A percentile compares a stretch with the other conserved stretches of the same genome.
These are phyloP conservation scores for Petasospora rhodanensis DNA, from an alignment of 1,139 yeast genomes.

Conservation along the genomic window DNA sequence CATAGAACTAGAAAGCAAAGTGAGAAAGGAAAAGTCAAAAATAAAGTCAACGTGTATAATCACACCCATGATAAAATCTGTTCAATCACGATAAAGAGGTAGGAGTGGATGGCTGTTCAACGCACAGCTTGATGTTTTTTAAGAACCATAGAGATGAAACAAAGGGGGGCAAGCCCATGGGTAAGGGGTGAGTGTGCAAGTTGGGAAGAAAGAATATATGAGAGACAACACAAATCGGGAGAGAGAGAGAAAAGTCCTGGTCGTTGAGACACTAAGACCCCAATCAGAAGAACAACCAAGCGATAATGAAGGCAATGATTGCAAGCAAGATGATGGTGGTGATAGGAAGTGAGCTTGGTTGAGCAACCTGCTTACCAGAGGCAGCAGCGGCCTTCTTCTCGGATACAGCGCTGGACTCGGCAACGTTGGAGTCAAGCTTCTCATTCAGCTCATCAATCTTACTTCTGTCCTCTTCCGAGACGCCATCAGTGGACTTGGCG, in stretches of 20 bases:
- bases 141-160: too few relatives aligned
- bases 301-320: slow-evolving; percentile 52
- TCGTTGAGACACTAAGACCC: not conserved
- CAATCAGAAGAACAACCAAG: slow-evolving; percentile 57
- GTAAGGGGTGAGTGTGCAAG: too few relatives aligned
- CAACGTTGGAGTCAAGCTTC: slow-evolving; percentile 35
- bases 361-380: slow-evolving; percentile 6
- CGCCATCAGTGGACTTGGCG: slow-evolving; percentile 27
- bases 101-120: too few relatives aligned
- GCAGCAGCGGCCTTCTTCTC: slow-evolving; percentile 15
- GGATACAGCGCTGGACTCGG: slow-evolving; percentile 15
- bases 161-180: too few relatives aligned
- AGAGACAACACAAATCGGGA: not conserved
- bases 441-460: slow-evolving; percentile 40
- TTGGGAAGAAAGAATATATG: too few relatives aligned
- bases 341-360: slow-evolving; percentile 40
- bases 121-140: too few relatives aligned
- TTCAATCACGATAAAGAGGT: too few relatives aligned
- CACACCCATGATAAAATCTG: too few relatives aligned
- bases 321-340: slow-evolving; percentile 47
- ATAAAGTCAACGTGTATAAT: too few relatives aligned
- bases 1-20: too few relatives aligned
- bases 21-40: too few relatives aligned
- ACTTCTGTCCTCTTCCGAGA: slow-evolving; percentile 36
- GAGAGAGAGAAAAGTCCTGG: not conserved